Conservation (phyloP, 2,329 filamentous ascomycete genomes). For the Lasiodiplodia citricola region DNA sequence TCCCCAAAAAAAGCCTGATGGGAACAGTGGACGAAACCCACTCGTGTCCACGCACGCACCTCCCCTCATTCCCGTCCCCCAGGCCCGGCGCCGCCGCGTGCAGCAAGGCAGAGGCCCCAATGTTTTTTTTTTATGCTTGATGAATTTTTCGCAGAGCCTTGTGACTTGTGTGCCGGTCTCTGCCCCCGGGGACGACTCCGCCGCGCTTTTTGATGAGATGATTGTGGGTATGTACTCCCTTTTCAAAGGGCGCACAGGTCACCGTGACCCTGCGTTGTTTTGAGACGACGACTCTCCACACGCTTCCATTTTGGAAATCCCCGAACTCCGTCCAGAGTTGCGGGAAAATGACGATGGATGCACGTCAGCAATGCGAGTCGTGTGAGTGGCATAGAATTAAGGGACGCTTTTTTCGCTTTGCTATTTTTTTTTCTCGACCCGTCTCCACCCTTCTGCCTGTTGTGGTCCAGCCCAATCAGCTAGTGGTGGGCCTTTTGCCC, state of each 20-base stretch:
- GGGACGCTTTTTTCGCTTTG: not conserved
- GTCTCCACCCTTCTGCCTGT: not conserved
- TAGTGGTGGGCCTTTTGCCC: not conserved
- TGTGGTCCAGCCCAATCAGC: conserved; percentile 1
- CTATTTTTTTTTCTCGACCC: conserved; percentile 15
- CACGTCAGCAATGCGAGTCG: conserved; percentile 1
- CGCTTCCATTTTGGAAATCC: not conserved
- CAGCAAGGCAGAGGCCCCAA: not conserved
- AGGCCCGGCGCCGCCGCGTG: not conserved
- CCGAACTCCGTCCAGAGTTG: not conserved
- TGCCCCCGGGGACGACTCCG: not conserved
- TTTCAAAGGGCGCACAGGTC: not conserved
- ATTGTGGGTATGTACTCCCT: not conserved
- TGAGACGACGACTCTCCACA: not conserved
- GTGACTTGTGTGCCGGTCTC: not conserved
- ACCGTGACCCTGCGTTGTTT: not conserved
- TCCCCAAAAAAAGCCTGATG: not conserved
- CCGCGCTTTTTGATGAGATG: no score
- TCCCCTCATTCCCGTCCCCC: not conserved
- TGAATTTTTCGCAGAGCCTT: conserved; percentile 14
- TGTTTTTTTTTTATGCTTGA: not conserved
- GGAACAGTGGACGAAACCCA: not conserved
- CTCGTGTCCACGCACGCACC: conserved; percentile 1
- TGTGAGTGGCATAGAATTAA: not conserved
- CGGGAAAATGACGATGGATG: conserved; percentile 2